Percentiles rank a stretch among this genome's conserved stretches.
These are phyloP conservation scores for Crotalaria pallida DNA, from an alignment of 306 rosid genomes.

Conservation along the genomic window DNA sequence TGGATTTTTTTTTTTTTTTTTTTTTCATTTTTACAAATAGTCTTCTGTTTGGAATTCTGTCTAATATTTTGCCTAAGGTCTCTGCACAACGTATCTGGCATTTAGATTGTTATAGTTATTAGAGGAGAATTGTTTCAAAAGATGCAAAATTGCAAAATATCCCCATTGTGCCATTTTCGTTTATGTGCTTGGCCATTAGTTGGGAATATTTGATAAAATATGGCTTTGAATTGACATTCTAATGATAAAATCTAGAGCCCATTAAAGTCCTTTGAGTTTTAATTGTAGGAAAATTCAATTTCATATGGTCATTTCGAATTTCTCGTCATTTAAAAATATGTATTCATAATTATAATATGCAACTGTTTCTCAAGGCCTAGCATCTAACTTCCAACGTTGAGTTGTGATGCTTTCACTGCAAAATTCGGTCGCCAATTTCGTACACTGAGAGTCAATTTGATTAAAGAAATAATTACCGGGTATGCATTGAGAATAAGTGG, in stretches of 20 bases:
- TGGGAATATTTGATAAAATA: conserved; percentile 18
- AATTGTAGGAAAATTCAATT: background rate
- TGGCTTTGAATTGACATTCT: conserved; percentile 13
- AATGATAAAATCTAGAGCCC: background rate
- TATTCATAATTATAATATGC: background rate
- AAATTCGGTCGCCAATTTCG: too few relatives aligned
- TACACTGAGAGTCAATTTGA: too few relatives aligned
- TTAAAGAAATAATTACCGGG: too few relatives aligned
- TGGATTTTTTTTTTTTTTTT: background rate
- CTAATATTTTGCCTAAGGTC: conserved; percentile 1
- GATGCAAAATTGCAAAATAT: conserved; percentile 23
- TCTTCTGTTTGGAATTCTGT: conserved; percentile 27
- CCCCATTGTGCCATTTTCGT: background rate
- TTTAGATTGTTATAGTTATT: conserved; percentile 7
- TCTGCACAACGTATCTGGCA: background rate
- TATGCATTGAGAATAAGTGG: too few relatives aligned
- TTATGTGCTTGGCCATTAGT: background rate
- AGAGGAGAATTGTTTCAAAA: conserved; percentile 9
- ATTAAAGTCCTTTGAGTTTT: background rate
- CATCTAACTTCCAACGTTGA: background rate
- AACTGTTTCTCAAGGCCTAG: background rate
- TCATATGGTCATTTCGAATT: background rate
- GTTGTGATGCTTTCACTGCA: background rate
- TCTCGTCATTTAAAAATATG: background rate
- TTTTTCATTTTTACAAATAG: conserved; percentile 14